Percentiles rank a stretch among this genome's conserved stretches.
phyloP scores from a whole-genome alignment of 2,329 filamentous ascomycete species.

The Teratosphaeria pseudoeucalypti region DNA sequence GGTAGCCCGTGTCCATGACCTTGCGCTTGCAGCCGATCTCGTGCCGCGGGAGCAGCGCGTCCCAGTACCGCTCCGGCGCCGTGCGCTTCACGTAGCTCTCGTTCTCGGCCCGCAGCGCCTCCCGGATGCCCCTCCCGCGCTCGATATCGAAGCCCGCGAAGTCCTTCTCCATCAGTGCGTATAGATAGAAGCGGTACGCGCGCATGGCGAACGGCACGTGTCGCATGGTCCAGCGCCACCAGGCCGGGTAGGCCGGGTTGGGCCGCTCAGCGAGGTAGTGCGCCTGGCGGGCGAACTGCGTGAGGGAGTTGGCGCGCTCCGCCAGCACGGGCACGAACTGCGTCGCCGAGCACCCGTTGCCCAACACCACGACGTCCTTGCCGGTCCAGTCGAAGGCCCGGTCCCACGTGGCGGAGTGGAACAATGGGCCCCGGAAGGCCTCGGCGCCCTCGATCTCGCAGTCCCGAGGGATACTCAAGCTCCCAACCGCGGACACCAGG shows the following conservation, averaged over 20 bases:
- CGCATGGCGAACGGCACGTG: constrained; percentile 37
- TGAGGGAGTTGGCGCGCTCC: constrained; percentile 30
- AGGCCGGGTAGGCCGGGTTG: constrained; percentile 31
- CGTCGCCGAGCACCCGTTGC: constrained; percentile 39
- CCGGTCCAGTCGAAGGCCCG: constrained; percentile 27
- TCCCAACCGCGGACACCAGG: constrained; percentile 21
- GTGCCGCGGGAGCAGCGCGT: constrained; percentile 32
- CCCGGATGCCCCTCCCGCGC: constrained; percentile 27
- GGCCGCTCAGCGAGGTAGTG: constrained; percentile 40
- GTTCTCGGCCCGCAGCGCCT: constrained; percentile 28
- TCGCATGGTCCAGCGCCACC: constrained; percentile 36
- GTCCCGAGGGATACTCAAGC: constrained; percentile 16
- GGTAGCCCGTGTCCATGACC: constrained; percentile 39
- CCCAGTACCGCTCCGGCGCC: constrained; percentile 36
- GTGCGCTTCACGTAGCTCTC: constrained; percentile 34
- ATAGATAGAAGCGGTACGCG: constrained; percentile 33
- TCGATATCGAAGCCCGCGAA: constrained; percentile 34
- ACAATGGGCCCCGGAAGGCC: constrained; percentile 26
- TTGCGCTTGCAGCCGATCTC: constrained; percentile 41
- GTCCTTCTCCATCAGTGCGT: constrained; percentile 35
- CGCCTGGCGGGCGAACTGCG: constrained; percentile 41
- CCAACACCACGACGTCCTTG: constrained; percentile 31
- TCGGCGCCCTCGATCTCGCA: constrained; percentile 22
- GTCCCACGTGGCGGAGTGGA: constrained; percentile 35
- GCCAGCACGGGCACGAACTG: constrained; percentile 39